A percentile compares a stretch with the other conserved stretches of the same genome.
phyloP scores from a whole-genome alignment of 495 filamentous ascomycete species.

The Neurospora pannonica region DNA sequence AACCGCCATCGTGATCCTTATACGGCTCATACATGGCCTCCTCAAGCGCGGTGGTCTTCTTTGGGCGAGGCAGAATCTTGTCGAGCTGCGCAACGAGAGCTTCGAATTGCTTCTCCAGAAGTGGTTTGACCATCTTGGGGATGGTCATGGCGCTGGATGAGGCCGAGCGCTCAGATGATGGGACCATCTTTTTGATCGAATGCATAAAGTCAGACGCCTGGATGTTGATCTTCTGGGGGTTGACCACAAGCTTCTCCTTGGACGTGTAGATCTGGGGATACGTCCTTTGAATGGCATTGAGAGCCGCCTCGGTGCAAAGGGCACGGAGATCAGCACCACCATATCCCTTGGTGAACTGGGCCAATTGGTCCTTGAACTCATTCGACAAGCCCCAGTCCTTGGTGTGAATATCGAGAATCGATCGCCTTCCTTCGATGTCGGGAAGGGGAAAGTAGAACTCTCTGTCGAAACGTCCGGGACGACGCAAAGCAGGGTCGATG shows the following conservation, averaged over 20 bases:
- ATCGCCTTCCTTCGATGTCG: conserved; percentile 61
- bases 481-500: conserved; percentile 87
- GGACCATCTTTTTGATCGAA: conserved; percentile 88
- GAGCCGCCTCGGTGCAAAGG: conserved; percentile 90
- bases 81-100: conserved; percentile 58
- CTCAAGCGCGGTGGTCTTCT: conserved; percentile 78
- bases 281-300: conserved; percentile 93
- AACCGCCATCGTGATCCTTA: conserved; percentile 62
- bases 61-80: conserved; percentile 70
- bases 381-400: conserved; percentile 78
- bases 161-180: conserved; percentile 82
- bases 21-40: conserved; percentile 91
- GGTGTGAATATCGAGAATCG: conserved; percentile 92
- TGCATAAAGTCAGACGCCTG: conserved; percentile 93
- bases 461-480: conserved; percentile 90
- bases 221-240: conserved; percentile 72
- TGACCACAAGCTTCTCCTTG: conserved; percentile 79
- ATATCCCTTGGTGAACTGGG: conserved; percentile 87
- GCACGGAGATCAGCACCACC: conserved; percentile 91
- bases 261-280: conserved; percentile 96
- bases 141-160: conserved; percentile 72
- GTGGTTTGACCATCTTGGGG: conserved; percentile 66
- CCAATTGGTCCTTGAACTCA: conserved; percentile 72
- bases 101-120: conserved; percentile 63
- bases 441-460: conserved; percentile 98